Conservation (phyloP, 2,329 filamentous ascomycete species). For the Dactylella cylindrospora region DNA sequence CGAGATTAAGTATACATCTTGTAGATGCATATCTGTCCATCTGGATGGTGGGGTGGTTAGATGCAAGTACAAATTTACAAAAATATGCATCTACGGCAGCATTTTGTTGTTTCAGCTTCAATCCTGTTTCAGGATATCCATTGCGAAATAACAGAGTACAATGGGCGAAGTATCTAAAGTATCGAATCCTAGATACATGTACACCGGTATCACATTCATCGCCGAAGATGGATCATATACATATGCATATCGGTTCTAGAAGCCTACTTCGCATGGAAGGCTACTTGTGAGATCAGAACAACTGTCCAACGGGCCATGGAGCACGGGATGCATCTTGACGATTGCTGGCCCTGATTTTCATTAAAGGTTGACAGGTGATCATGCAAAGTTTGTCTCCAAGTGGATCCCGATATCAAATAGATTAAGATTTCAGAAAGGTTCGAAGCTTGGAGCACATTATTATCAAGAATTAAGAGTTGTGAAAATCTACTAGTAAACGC, state of each 20-base stretch:
- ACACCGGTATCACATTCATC: slow-evolving; percentile 27
- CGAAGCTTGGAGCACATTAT: too few relatives aligned
- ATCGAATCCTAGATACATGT: too few relatives aligned
- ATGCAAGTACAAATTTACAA: neutral
- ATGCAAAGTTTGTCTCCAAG: neutral
- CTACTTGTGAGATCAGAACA: slow-evolving; percentile 21
- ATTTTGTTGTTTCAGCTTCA: slow-evolving; percentile 24
- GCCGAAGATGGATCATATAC: slow-evolving; percentile 27
- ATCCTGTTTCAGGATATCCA: slow-evolving; percentile 24
- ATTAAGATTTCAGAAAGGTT: too few relatives aligned
- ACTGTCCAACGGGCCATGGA: neutral
- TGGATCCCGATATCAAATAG: too few relatives aligned
- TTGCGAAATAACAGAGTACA: too few relatives aligned
- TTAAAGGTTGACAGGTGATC: slow-evolving; percentile 5
- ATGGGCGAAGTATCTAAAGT: too few relatives aligned
- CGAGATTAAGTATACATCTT: slow-evolving; percentile 4
- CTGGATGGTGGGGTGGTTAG: neutral
- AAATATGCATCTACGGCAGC: slow-evolving; percentile 16
- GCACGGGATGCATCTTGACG: neutral
- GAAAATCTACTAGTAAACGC: slow-evolving; percentile 1
- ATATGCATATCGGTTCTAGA: slow-evolving; percentile 20
- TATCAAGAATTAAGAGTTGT: too few relatives aligned
- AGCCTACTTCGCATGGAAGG: slow-evolving; percentile 11
- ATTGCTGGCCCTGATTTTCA: neutral
- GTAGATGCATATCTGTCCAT: neutral